These are phyloP conservation scores for Alternaria triticina DNA, from an alignment of 2,329 filamentous ascomycete species.

Conservation along the genomic window DNA sequence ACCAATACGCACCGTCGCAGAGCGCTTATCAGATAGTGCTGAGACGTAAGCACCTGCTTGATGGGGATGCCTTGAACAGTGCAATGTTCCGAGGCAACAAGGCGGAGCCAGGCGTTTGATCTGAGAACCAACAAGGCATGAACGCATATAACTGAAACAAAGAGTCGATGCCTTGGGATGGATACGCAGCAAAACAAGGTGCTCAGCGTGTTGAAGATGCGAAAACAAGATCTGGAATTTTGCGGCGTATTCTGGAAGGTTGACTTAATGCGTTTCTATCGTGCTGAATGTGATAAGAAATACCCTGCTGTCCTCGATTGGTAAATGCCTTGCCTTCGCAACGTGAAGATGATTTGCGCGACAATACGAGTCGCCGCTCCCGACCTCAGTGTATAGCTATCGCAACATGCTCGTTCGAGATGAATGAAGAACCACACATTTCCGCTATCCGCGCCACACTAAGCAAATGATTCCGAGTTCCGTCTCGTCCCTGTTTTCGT, in stretches of 20 bases:
- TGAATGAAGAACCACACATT: background rate
- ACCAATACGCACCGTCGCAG: background rate
- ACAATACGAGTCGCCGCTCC: background rate
- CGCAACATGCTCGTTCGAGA: background rate
- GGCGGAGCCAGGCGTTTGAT: background rate
- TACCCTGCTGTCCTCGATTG: background rate
- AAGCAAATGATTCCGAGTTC: background rate
- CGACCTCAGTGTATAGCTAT: background rate
- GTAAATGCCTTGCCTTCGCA: background rate
- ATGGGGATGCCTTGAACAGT: background rate
- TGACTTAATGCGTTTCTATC: background rate
- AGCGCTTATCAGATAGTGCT: background rate
- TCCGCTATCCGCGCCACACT: background rate
- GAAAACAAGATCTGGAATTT: conserved; percentile 2
- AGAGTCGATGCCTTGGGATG: background rate
- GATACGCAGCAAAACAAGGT: background rate
- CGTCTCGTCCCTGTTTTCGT: background rate
- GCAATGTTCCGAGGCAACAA: conserved; percentile 2
- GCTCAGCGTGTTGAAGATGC: background rate
- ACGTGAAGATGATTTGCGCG: background rate
- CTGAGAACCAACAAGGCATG: background rate
- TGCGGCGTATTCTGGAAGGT: background rate
- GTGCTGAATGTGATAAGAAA: background rate
- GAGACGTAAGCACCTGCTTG: background rate
- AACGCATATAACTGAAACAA: conserved; percentile 1